phyloP scores from a whole-genome alignment of 306 rosid species.

The Sindora glabra region DNA sequence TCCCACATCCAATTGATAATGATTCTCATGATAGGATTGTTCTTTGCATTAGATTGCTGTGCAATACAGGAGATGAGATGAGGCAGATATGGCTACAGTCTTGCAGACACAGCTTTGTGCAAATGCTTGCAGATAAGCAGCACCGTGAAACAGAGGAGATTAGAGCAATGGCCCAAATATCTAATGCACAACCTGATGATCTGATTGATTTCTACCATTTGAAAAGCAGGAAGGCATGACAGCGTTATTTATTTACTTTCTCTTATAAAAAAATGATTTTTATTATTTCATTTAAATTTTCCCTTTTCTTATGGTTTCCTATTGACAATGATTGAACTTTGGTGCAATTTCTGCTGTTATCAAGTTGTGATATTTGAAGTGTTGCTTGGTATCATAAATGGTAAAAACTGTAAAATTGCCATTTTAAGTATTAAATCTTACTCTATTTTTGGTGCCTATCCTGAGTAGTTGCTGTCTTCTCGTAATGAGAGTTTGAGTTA shows the following conservation, averaged over 20 bases:
- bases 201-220: constrained; percentile 96
- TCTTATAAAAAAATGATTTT: no score
- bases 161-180: constrained; percentile 80
- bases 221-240: constrained; percentile 89
- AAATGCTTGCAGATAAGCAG: constrained; percentile 96
- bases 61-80: constrained; percentile 68
- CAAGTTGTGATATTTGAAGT: background rate
- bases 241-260: constrained; percentile 14
- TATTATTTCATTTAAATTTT: no score
- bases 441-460: background rate
- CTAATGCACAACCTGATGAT: constrained; percentile 94
- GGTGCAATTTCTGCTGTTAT: no score
- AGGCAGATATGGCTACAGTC: constrained; percentile 84
- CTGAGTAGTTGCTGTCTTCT: background rate
- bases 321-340: no score
- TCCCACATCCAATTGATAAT: constrained; percentile 85
- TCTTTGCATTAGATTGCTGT: constrained; percentile 71
- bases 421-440: background rate
- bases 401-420: no score
- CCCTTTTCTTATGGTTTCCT: constrained; percentile 1
- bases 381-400: background rate
- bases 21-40: constrained; percentile 83
- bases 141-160: constrained; percentile 73
- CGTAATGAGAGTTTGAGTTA: background rate
- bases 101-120: constrained; percentile 89